Evolutionary conservation across 2,329 filamentous ascomycete genomes (phyloP).

Genomic region (Talaromyces verruculosus): DNA sequence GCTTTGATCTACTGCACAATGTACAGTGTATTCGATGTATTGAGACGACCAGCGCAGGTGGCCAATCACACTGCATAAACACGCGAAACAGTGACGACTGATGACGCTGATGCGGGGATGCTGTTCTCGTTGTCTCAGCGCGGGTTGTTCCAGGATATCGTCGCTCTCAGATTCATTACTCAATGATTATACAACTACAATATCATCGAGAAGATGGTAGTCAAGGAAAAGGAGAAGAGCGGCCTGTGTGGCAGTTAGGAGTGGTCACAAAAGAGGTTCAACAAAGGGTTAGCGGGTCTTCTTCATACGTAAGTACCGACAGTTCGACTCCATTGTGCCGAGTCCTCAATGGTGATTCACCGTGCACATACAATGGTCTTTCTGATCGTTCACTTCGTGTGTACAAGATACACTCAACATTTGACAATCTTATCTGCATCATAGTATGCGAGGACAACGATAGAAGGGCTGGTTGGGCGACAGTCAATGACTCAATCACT

Average conservation of each 20-base stretch:
- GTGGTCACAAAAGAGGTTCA: background rate
- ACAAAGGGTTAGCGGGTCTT: background rate
- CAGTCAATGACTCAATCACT: conserved; percentile 20
- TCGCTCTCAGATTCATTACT: background rate
- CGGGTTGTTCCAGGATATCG: background rate
- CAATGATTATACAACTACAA: background rate
- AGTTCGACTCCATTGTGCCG: conserved; percentile 5
- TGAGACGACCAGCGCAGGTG: background rate
- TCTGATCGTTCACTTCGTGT: background rate
- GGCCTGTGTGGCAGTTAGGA: background rate
- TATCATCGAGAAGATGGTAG: background rate
- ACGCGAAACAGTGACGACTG: background rate
- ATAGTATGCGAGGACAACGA: background rate
- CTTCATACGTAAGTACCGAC: background rate
- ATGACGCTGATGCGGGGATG: conserved; percentile 16
- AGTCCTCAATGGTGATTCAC: background rate
- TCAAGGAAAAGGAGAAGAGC: background rate
- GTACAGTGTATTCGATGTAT: background rate
- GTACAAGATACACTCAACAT: background rate
- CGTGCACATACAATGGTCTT: background rate
- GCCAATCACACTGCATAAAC: conserved; percentile 4
- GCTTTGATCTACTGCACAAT: conserved; percentile 1
- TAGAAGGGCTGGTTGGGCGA: background rate
- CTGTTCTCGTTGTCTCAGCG: conserved; percentile 6
- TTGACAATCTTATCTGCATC: background rate